phyloP scores from a whole-genome alignment of 208 protist genomes.

The Lotmaria passim region DNA sequence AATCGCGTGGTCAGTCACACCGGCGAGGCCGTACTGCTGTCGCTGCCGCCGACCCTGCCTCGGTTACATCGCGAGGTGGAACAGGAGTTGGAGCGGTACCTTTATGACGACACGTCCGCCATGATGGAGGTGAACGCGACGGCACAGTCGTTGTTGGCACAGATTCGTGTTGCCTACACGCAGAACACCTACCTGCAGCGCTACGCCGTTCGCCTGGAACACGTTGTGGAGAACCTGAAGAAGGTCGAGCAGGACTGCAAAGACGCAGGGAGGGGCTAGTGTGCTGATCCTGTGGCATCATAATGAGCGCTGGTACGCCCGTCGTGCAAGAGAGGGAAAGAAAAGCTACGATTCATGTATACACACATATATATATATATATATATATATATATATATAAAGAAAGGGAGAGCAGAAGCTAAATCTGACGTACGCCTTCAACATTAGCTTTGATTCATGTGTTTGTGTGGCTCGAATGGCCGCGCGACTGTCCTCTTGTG shows the following conservation, averaged over 20 bases:
- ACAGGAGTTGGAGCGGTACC: conserved; percentile 73
- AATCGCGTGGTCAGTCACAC: conserved; percentile 64
- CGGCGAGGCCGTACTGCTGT: conserved; percentile 64
- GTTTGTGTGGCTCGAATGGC: no score
- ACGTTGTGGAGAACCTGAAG: conserved; percentile 39
- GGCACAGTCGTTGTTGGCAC: conserved; percentile 41
- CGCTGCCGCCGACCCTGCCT: conserved; percentile 42
- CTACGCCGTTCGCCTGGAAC: conserved; percentile 38
- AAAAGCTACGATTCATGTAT: no score
- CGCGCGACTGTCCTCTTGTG: no score
- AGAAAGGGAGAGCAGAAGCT: no score
- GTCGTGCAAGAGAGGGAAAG: no score
- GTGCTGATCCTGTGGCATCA: not conserved
- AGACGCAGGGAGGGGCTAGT: conserved; percentile 5
- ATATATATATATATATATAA: no score
- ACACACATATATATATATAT: no score
- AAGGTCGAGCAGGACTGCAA: conserved; percentile 44
- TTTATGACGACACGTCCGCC: conserved; percentile 68
- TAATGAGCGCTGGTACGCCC: not conserved
- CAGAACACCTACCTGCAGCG: conserved; percentile 66
- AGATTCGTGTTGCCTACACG: conserved; percentile 59
- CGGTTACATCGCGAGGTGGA: conserved; percentile 68
- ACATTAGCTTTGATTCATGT: no score
- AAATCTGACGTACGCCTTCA: no score
- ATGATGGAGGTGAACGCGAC: conserved; percentile 57